Evolutionary conservation across 345 rosid genomes (phyloP).

Genomic region (Eucalyptus brandiana): DNA sequence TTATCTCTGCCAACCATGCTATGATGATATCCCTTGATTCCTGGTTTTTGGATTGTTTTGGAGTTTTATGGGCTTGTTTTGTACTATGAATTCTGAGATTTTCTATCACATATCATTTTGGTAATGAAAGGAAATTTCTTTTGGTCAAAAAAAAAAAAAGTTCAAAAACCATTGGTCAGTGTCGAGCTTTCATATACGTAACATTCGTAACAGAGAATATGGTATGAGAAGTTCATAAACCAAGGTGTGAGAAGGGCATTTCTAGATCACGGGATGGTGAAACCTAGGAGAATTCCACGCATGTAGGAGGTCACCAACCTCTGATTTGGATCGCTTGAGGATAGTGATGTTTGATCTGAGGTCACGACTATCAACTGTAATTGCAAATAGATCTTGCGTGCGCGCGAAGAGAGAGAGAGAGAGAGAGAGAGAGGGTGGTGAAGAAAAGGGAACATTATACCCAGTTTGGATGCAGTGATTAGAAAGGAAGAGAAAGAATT

Average conservation of each 20-base stretch:
- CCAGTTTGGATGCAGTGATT: background rate
- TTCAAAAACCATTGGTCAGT: background rate
- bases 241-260: background rate
- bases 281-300: background rate
- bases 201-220: background rate
- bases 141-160: too few relatives aligned
- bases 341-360: background rate
- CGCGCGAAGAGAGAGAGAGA: background rate
- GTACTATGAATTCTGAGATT: fast-evolving
- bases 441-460: background rate
- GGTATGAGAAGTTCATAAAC: background rate
- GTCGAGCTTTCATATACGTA: background rate
- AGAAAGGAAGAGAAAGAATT: background rate
- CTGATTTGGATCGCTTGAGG: background rate
- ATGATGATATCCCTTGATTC: too few relatives aligned
- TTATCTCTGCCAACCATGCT: too few relatives aligned
- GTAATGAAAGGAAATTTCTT: too few relatives aligned
- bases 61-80: too few relatives aligned
- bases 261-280: background rate
- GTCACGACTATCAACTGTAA: background rate
- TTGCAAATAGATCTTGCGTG: background rate
- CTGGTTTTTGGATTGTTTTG: too few relatives aligned
- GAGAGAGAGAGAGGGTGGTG: background rate
- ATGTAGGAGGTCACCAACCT: background rate
- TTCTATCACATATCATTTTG: too few relatives aligned